Conservation (phyloP, 176 grass and related monocot species). For the Oryza punctata region DNA sequence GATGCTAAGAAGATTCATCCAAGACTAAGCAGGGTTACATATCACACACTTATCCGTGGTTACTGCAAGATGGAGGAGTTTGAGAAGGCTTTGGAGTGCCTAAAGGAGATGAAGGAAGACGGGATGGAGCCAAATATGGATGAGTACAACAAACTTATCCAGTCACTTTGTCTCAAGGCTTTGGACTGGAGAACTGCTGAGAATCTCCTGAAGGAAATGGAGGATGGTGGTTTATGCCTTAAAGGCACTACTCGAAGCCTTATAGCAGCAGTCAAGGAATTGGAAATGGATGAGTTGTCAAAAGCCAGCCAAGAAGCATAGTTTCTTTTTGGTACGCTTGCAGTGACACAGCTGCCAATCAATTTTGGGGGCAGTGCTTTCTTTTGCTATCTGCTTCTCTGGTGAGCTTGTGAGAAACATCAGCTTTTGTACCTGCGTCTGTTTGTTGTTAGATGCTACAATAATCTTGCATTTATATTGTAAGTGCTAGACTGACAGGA, state of each 20-base stretch:
- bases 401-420: conserved; percentile 44
- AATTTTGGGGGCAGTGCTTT: conserved; percentile 31
- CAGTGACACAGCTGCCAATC: conserved; percentile 10
- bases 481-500: conserved; percentile 48
- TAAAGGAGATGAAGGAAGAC: conserved; percentile 90
- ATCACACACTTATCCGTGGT: conserved; percentile 89
- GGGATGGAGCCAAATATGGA: conserved; percentile 82
- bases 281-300: conserved; percentile 68
- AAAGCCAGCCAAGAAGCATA: conserved; percentile 55
- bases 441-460: conserved; percentile 43
- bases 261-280: conserved; percentile 84
- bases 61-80: conserved; percentile 95
- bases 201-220: conserved; percentile 82
- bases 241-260: conserved; percentile 68
- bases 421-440: conserved; percentile 36
- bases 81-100: conserved; percentile 76
- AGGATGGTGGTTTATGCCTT: conserved; percentile 60
- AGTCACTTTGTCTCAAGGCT: conserved; percentile 89
- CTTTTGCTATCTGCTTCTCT: conserved; percentile 28
- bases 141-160: conserved; percentile 90
- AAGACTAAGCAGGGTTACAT: conserved; percentile 63
- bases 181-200: conserved; percentile 81
- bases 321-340: conserved; percentile 41
- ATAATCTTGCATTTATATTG: conserved; percentile 53
- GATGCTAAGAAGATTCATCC: conserved; percentile 70